Evolutionary conservation across 202 grass and related monocot genomes (phyloP), one percentile per base, ranked within the genome.

Genomic region (Panicum virgatum): DNA sequence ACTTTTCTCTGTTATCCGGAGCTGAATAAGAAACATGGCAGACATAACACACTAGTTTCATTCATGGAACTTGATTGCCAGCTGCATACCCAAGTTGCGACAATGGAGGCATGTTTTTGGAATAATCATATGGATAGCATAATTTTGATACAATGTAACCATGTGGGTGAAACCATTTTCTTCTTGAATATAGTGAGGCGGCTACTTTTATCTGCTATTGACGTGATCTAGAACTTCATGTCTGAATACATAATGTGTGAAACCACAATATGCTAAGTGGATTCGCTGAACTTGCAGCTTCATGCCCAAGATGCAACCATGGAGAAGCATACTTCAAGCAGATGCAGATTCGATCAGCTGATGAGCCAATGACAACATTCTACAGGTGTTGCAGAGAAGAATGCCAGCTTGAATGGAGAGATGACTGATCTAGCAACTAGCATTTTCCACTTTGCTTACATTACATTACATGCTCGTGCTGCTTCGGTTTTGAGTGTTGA

Each of bases 301-400:
- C 88, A 32, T 94, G 92, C 50, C 84, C 82, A 48, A 72, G 54
- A 47, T 93, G 86, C 58, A 73, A 84, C 61, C 62, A 93, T 73
- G 88, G 88, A 38, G 86, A 94, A 64, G 92, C 91, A 29, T 90
- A 85, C 83, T 97, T 40, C 86, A 77, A 19, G 58, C 84, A 88
- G 72, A 86, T 84, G 54, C 90, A 86, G 68, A 86, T 91, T 45
- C 66, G 84, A 69, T 91, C 86, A 36, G 90, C 90, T 50, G 93
- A 96, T 73, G 90, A 96, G 65, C 86, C 90, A 7, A 83, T 76
- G 84, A 89, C 72, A 10, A 86, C 39, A 12, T 86, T 90, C 51
- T 91, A 88, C 76, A 78, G 57, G 83, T 89, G 90, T 81, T 92
- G 75, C 76, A 87, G 84, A 14, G 86, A 89, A 16, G 78, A 62